Evolutionary conservation across 2,329 filamentous ascomycete species (phyloP).

Genomic region (Blastomyces emzantsi): DNA sequence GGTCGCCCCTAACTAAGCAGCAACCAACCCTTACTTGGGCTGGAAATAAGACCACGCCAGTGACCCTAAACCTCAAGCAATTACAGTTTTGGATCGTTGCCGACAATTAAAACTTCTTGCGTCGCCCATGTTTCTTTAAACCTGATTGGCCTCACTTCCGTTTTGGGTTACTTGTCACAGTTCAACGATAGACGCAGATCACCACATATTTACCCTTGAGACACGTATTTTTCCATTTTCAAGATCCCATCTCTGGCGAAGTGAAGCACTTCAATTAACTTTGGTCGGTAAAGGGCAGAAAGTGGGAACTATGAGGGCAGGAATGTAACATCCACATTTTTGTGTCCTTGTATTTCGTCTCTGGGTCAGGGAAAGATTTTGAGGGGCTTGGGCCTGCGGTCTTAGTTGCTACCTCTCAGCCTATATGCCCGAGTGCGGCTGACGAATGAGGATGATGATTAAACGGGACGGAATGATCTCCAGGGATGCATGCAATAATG

Average conservation of each 20-base stretch:
- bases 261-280: background rate
- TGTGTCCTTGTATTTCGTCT: background rate
- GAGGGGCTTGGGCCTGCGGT: background rate
- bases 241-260: background rate
- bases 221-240: background rate
- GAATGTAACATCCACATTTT: slow-evolving; percentile 1
- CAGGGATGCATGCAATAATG: background rate
- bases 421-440: background rate
- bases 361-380: background rate
- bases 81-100: background rate
- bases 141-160: background rate
- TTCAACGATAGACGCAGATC: background rate
- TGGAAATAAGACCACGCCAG: background rate
- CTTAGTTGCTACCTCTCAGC: background rate
- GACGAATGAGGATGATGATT: background rate
- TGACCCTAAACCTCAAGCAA: background rate
- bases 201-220: background rate
- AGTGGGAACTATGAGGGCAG: background rate
- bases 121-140: background rate
- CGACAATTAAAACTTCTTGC: background rate
- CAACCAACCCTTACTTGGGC: background rate
- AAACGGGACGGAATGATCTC: background rate
- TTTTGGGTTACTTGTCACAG: background rate
- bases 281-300: background rate
- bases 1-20: background rate